Evolutionary conservation across 2,329 filamentous ascomycete genomes (phyloP), one percentile per base, ranked within the genome.

Genomic region (Calonectria pseudoreteaudii): DNA sequence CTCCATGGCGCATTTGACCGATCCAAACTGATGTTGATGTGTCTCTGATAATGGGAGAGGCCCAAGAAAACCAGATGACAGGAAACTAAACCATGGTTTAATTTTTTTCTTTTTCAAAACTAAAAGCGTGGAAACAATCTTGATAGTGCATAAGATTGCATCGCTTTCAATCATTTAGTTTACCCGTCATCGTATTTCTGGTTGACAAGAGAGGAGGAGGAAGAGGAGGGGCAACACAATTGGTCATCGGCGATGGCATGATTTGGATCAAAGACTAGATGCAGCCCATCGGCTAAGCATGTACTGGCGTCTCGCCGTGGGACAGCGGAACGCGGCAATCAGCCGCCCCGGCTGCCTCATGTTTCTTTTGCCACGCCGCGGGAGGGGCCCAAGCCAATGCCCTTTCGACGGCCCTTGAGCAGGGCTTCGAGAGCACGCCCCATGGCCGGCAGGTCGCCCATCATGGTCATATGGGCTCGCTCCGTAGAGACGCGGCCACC

Each of bases 361-460:
- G 36, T 30, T 26, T 36, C 34, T 38, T 70, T 71, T 34, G 50
- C 36, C 49, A 73, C 70, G 31, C 68, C 65, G 31, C 64, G 58
- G 38, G 56, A 70, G 60, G 53, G 62, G 1, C 93, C 91, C 73
- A 93, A 76, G 2, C 95, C 95, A 77, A 98, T 94, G 0, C 95
- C 93, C 82, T 92, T 94, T 73, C 85, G 87, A 68, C 94, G 88
- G 1, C 93, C 95, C 70, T 89, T 88, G 0, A 92, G 81, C 18
- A 98, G 84, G 14, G 94, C 94, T 78, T 88, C 87, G 41, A 98
- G 83, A 75, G 94, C 95, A 79, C 88, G 90, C 0, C 95, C 95
- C 0, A 98, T 93, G 0, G 93, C 95, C 75, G 94, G 92, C 75
- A 98, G 82, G 86, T 98, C 96, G 0, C 96, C 96, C 38, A 98